Percentiles rank a stretch among this genome's conserved stretches.
Conservation (phyloP, 2,329 filamentous ascomycete species). For the Colletotrichum salicis region DNA sequence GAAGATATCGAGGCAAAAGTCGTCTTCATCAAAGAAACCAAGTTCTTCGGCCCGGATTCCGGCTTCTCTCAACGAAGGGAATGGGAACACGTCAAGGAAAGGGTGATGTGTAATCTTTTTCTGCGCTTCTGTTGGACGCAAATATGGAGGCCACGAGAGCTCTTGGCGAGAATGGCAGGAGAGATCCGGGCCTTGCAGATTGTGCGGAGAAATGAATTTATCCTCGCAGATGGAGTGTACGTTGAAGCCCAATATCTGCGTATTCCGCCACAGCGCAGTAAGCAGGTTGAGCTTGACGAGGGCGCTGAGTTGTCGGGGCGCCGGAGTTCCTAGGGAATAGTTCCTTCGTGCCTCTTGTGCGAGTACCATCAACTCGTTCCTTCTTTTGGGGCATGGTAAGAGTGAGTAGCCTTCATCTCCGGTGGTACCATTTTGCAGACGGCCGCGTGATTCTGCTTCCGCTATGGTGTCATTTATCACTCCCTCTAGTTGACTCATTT, state of each 20-base stretch:
- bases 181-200: slow-evolving; percentile 31
- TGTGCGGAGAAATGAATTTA: slow-evolving; percentile 31
- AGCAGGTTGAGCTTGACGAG: slow-evolving; percentile 35
- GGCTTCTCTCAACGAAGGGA: slow-evolving; percentile 43
- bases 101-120: slow-evolving; percentile 42
- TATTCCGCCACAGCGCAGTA: slow-evolving; percentile 32
- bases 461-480: neutral
- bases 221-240: slow-evolving; percentile 29
- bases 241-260: slow-evolving; percentile 23
- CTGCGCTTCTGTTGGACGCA: slow-evolving; percentile 44
- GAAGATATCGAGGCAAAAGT: slow-evolving; percentile 22
- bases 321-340: slow-evolving; percentile 19
- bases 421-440: neutral
- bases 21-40: slow-evolving; percentile 23
- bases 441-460: neutral
- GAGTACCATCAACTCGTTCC: neutral
- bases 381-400: neutral
- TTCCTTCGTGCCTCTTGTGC: slow-evolving; percentile 8
- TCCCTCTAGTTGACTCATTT: neutral
- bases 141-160: slow-evolving; percentile 21
- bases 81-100: slow-evolving; percentile 46
- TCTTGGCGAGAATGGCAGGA: neutral
- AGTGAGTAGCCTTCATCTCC: slow-evolving; percentile 8
- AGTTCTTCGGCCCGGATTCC: slow-evolving; percentile 34
- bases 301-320: slow-evolving; percentile 12